Evolutionary conservation across 2,329 filamentous ascomycete species (phyloP), one percentile per base, ranked within the genome.

Genomic region (Hawksworthiomyces lignivorus): DNA sequence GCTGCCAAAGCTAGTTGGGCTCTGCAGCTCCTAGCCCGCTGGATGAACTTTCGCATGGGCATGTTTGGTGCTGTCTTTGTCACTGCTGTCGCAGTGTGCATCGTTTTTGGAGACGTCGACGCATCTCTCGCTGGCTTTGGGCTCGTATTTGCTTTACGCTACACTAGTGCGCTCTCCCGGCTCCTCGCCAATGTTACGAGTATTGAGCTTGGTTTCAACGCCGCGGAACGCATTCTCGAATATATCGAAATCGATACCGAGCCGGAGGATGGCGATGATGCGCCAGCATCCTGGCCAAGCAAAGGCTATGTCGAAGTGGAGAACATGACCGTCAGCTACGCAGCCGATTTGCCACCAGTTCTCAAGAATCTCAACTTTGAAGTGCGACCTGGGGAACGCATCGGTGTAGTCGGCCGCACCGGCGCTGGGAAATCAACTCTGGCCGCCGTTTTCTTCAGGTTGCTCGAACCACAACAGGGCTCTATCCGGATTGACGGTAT

Each of bases 341-440:
- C 60, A 3, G 47, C 53, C 2, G 56, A 59, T 22, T 49, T 66
- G 4, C 61, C 61, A 10, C 56, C 60, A 1, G 62, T 65, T 1
- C 48, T 68, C 36, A 62, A 61, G 46, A 53, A 56, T 18, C 50
- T 68, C 19, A 60, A 54, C 31, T 65, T 67, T 43, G 50, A 44
- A n/a, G 54, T 67, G 24, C 47, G 54, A 20, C 50, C 60, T 6
- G 77, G 77, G n/a, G 77, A 82, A 57, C 68, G 77, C 26, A 75
- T 83, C 41, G 79, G 77, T 18, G 68, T 83, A 3, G 76, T 82
- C 3, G 79, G 79, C 7, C 71, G 79, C 6, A 82, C 79, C 0
- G 79, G 79, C 9, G 78, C 78, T 1, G 79, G 79, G 30, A 83
- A 83, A 56, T 79, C 73, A 7, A 76, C 72, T 11, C 77, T 82